phyloP scores from a whole-genome alignment of 768 basidiomycete genomes.

The Dioszegia aurantiaca region DNA sequence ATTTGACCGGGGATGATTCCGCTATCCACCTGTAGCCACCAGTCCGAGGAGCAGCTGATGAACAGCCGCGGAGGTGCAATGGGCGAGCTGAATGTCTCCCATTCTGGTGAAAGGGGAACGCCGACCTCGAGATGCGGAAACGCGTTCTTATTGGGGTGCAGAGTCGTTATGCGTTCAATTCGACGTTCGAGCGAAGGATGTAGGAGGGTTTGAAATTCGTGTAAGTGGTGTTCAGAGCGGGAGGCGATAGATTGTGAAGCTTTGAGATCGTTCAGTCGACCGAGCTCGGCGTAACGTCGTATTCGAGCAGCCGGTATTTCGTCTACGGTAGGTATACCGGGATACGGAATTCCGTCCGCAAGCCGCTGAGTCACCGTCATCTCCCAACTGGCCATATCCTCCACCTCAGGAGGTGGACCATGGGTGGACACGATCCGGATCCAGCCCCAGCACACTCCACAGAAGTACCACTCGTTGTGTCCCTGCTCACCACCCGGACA shows the following conservation, averaged over 20 bases:
- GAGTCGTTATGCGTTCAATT: conserved; percentile 21
- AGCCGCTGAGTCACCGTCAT: neutral
- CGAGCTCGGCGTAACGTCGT: conserved; percentile 11
- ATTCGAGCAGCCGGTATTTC: conserved; percentile 10
- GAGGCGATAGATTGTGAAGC: conserved; percentile 11
- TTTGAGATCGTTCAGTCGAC: conserved; percentile 23
- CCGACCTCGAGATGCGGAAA: conserved; percentile 38
- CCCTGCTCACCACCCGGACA: conserved; percentile 26
- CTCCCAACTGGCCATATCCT: conserved; percentile 13
- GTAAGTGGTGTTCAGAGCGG: conserved; percentile 28
- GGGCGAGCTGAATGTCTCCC: conserved; percentile 11
- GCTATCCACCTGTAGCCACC: conserved; percentile 33
- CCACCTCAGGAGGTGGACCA: conserved; percentile 11
- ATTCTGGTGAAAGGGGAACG: conserved; percentile 14
- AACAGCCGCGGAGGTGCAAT: conserved; percentile 21
- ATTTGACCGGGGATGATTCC: conserved; percentile 39
- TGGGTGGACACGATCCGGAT: conserved; percentile 22
- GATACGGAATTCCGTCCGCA: neutral
- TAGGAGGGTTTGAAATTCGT: conserved; percentile 22
- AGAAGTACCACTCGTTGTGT: conserved; percentile 40
- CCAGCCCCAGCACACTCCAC: conserved; percentile 42
- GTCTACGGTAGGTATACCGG: neutral
- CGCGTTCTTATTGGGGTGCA: conserved; percentile 23
- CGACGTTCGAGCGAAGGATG: conserved; percentile 7
- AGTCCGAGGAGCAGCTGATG: conserved; percentile 38